Evolutionary conservation across 2,329 filamentous ascomycete species (phyloP), one percentile per base, ranked within the genome.

Genomic region (Xylariaceae sp.): DNA sequence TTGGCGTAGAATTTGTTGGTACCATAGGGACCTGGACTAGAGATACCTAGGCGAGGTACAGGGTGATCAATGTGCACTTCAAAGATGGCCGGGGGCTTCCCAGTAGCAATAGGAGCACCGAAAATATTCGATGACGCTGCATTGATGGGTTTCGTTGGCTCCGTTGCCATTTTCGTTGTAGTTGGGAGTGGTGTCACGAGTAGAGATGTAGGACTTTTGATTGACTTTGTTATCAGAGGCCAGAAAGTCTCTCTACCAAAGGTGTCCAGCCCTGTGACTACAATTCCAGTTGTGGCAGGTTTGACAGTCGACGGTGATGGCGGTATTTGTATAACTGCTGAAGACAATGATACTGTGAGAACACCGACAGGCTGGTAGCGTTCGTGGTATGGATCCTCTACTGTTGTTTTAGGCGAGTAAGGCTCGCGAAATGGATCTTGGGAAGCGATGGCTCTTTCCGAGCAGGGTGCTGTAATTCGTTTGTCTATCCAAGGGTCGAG

Each of bases 1-100:
- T 94, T 94, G 60, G 86, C 79, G 61, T 89, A 90, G 67, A 91
- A 92, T 64, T 89, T 92, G 75, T 92, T 93, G 19, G 89, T 93
- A 45, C 82, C 75, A 42, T 89, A 72, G 3, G 86, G 82, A 0
- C 67, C 66, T 1, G 69, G 60, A 14, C 73, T 68, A 31, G 61
- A 66, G 38, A 87, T 73, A 6, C 81, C 81, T 18, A 74, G 66
- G 13, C 80, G 75, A 39, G 78, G 70, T 22, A 81, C 81, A 0
- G 84, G 84, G 57, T 88, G 84, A 57, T 86, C 81, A 17, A 72
- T 60, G 28, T 74, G 74, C 39, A 71, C 67, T 9, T 63, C 48
- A 45, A 87, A 78, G 31, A 71, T 68, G 0, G 73, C 62, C 1
- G 78, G 75, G 3, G 82, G 82, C 11, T 77, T 67, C 54, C 70